phyloP scores from a whole-genome alignment of 805 yeast genomes.

The Candida glaebosa region DNA sequence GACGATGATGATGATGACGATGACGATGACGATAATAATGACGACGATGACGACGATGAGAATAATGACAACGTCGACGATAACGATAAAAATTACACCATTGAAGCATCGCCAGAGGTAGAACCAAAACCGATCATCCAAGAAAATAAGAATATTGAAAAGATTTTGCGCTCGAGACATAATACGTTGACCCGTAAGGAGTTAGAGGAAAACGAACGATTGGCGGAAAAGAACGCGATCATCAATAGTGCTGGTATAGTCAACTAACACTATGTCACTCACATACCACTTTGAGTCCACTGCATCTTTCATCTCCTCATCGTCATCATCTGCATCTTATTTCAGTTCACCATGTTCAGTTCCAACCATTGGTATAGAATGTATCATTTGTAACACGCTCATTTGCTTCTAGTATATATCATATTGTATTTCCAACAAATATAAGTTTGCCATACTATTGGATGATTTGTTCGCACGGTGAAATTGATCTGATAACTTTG shows the following conservation, averaged over 20 bases:
- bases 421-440: too few relatives aligned
- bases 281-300: too few relatives aligned
- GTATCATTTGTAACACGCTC: too few relatives aligned
- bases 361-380: too few relatives aligned
- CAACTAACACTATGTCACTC: not conserved
- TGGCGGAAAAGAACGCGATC: slow-evolving; percentile 20
- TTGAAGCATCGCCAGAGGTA: not conserved
- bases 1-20: slow-evolving; percentile 11
- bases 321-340: too few relatives aligned
- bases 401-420: too few relatives aligned
- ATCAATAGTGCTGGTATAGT: slow-evolving; percentile 11
- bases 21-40: slow-evolving; percentile 9
- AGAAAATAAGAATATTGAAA: slow-evolving; percentile 3
- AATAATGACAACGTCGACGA: slow-evolving; percentile 4
- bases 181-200: slow-evolving; percentile 12
- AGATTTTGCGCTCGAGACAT: slow-evolving; percentile 6
- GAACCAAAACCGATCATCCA: slow-evolving; percentile 2
- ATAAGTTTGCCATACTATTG: too few relatives aligned
- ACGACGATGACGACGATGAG: slow-evolving; percentile 3
- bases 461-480: too few relatives aligned
- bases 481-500: too few relatives aligned
- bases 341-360: too few relatives aligned
- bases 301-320: too few relatives aligned
- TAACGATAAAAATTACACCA: not conserved
- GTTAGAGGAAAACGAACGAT: slow-evolving; percentile 15